Conservation (phyloP, 2,329 filamentous ascomycete genomes). For the Xylaria sp. region DNA sequence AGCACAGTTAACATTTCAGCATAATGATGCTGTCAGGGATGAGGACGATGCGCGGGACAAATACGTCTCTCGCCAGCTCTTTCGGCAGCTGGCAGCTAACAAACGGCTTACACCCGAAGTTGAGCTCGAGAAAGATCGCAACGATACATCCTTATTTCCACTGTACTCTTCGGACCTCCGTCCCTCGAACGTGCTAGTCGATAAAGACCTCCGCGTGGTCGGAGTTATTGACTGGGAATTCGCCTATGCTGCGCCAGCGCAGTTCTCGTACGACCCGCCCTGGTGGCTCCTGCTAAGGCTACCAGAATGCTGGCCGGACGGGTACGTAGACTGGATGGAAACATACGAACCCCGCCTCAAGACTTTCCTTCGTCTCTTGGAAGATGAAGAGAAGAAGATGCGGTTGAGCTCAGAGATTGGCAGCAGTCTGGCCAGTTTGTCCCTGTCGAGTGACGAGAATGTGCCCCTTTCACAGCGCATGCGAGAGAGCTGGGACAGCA, state of each 20-base stretch:
- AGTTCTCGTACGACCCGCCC: slow-evolving; percentile 51
- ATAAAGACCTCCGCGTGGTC: slow-evolving; percentile 8
- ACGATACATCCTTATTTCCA: neutral
- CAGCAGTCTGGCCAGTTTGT: too few relatives aligned
- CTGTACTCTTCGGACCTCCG: slow-evolving; percentile 10
- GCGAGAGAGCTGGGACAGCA: slow-evolving; percentile 1
- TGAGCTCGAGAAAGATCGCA: neutral
- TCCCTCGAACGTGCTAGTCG: slow-evolving; percentile 10
- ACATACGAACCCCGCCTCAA: slow-evolving; percentile 49
- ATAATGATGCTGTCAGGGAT: slow-evolving; percentile 52
- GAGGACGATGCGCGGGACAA: slow-evolving; percentile 57
- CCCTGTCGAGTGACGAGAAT: too few relatives aligned
- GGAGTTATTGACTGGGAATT: slow-evolving; percentile 13
- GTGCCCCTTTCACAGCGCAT: too few relatives aligned
- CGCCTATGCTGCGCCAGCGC: slow-evolving; percentile 48
- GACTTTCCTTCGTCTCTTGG: slow-evolving; percentile 50
- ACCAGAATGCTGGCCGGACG: slow-evolving; percentile 50
- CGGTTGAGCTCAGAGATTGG: too few relatives aligned
- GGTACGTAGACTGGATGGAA: slow-evolving; percentile 46
- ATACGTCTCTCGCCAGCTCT: slow-evolving; percentile 56
- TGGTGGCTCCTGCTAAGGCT: slow-evolving; percentile 53
- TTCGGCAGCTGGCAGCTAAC: slow-evolving; percentile 43
- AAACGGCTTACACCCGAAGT: slow-evolving; percentile 1
- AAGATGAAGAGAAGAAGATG: slow-evolving; percentile 47
- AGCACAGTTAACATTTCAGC: slow-evolving; percentile 54